Conservation (phyloP, 176 grass and related monocot genomes). For the Paspalum notatum region DNA sequence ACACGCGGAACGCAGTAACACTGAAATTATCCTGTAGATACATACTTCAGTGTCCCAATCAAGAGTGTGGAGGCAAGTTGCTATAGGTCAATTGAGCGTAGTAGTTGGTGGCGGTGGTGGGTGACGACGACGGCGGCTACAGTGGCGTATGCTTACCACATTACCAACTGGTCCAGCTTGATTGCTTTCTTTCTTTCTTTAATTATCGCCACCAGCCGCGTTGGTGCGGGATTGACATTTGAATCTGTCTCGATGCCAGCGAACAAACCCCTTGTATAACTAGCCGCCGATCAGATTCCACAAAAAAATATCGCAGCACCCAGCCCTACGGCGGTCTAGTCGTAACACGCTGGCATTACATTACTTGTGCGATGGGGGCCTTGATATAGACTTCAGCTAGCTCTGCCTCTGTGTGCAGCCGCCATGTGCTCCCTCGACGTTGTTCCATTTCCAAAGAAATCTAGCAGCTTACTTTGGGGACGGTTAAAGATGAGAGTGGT, state of each 20-base stretch:
- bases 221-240: conserved; percentile 51
- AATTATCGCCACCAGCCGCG: conserved; percentile 31
- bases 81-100: conserved; percentile 34
- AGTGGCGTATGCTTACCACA: conserved; percentile 20
- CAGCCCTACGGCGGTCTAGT: no score
- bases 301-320: background rate
- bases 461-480: no score
- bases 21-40: no score
- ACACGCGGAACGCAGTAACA: no score
- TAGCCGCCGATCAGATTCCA: conserved; percentile 2
- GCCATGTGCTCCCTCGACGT: conserved; percentile 30
- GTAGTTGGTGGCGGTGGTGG: conserved; percentile 48
- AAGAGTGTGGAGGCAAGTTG: background rate
- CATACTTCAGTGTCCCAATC: no score
- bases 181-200: conserved; percentile 1
- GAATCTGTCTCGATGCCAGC: conserved; percentile 35
- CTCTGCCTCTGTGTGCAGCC: background rate
- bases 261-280: background rate
- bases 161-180: conserved; percentile 22
- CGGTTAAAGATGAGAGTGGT: background rate
- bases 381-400: background rate
- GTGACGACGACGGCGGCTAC: conserved; percentile 45
- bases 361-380: background rate
- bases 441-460: background rate
- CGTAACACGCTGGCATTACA: no score